phyloP scores from a whole-genome alignment of 129 eudicot genomes.

The Dittrichia graveolens region DNA sequence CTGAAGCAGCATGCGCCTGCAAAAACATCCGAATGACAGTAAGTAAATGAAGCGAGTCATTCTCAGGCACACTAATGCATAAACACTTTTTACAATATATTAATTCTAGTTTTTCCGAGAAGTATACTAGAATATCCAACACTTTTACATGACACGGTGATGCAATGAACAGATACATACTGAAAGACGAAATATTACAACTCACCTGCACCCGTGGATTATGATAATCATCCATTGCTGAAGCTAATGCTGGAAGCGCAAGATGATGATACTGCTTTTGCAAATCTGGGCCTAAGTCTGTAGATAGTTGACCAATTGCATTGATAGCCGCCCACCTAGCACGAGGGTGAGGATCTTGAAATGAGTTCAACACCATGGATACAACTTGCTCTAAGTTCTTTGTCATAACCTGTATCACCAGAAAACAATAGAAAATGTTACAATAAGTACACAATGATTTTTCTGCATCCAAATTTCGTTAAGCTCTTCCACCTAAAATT shows the following conservation, averaged over 20 bases:
- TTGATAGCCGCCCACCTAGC: slow-evolving; percentile 98
- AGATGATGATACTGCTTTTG: slow-evolving; percentile 80
- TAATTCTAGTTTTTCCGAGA: neutral
- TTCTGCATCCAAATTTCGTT: no score
- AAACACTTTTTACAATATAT: neutral
- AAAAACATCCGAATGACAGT: slow-evolving; percentile 24
- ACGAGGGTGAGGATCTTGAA: slow-evolving; percentile 93
- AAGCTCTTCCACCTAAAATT: neutral
- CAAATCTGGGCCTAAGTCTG: slow-evolving; percentile 96
- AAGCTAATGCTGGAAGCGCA: slow-evolving; percentile 83
- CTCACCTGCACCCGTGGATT: slow-evolving; percentile 97
- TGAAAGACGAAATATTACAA: neutral
- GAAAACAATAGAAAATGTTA: neutral
- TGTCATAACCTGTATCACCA: slow-evolving; percentile 65
- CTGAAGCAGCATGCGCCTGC: slow-evolving; percentile 99
- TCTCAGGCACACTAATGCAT: neutral
- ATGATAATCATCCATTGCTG: slow-evolving; percentile 88
- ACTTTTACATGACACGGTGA: neutral
- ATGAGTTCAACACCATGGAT: slow-evolving; percentile 83
- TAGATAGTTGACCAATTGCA: slow-evolving; percentile 95
- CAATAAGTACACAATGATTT: neutral
- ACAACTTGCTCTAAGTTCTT: slow-evolving; percentile 92
- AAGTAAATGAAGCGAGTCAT: slow-evolving; percentile 4
- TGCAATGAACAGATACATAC: slow-evolving; percentile 7
- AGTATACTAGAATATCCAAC: neutral